Percentiles rank a stretch among this genome's conserved stretches.
phyloP scores from a whole-genome alignment of 192 early-diverging fungal genomes.

The Coemansia sp. region DNA sequence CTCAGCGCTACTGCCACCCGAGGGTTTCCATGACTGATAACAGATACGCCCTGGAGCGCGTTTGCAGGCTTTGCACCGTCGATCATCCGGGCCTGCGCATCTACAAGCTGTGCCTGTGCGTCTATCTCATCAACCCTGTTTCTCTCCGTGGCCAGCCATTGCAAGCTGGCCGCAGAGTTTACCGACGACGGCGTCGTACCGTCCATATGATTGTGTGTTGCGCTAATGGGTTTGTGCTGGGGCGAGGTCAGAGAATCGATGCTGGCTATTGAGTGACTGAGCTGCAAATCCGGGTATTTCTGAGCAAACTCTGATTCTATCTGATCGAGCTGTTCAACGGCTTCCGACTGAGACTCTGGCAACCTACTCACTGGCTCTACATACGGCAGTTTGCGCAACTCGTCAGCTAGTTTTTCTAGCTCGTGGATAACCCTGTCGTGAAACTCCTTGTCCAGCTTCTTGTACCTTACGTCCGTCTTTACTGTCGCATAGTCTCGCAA shows the following conservation, averaged over 20 bases:
- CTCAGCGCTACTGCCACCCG: constrained; percentile 20
- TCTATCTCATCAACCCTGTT: constrained; percentile 46
- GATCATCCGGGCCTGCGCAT: constrained; percentile 16
- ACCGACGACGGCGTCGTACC: not conserved
- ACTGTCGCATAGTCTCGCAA: constrained; percentile 47
- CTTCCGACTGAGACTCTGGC: constrained; percentile 10
- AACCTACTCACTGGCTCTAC: constrained; percentile 8
- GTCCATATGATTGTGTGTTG: not conserved
- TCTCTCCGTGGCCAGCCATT: constrained; percentile 22
- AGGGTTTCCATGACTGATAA: constrained; percentile 12
- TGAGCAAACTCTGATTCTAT: constrained; percentile 48
- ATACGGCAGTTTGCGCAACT: constrained; percentile 35
- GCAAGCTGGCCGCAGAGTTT: not conserved
- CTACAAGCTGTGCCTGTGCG: constrained; percentile 33
- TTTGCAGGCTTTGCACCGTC: not conserved
- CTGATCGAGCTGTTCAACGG: constrained; percentile 49
- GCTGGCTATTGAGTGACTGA: not conserved
- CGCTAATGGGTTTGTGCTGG: not conserved
- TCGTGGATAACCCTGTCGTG: constrained; percentile 23
- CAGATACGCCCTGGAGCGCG: constrained; percentile 16
- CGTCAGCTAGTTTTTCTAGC: constrained; percentile 22
- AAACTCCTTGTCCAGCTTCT: constrained; percentile 43
- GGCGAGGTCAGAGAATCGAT: not conserved
- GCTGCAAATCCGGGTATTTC: constrained; percentile 34
- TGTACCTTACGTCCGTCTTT: constrained; percentile 49